Percentiles rank a stretch among this genome's conserved stretches.
Evolutionary conservation across 306 rosid genomes (phyloP).

Genomic region (Quillaja saponaria): DNA sequence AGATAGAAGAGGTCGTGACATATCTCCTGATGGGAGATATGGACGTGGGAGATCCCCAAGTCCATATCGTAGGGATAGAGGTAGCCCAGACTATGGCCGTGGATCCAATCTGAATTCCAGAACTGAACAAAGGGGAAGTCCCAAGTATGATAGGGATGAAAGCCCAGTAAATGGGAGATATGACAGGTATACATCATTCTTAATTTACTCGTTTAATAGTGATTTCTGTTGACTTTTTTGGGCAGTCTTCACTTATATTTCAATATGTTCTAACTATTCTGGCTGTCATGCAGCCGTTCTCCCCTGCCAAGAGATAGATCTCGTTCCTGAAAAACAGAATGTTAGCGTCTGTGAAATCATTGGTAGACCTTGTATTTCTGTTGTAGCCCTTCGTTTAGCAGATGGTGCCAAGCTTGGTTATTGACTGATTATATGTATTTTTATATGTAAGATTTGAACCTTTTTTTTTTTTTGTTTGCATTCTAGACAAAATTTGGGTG

Average conservation of each 20-base stretch:
- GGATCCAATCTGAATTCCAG: constrained; percentile 65
- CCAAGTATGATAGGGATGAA: constrained; percentile 54
- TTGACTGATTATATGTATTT: constrained; percentile 27
- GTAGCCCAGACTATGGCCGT: constrained; percentile 80
- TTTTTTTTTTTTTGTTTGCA: background rate
- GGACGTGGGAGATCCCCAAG: constrained; percentile 75
- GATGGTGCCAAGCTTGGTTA: constrained; percentile 18
- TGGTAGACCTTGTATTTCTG: constrained; percentile 39
- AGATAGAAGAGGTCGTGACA: constrained; percentile 69
- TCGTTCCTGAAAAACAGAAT: constrained; percentile 42
- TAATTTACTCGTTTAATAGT: background rate
- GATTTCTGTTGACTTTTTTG: background rate
- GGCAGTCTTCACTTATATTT: background rate
- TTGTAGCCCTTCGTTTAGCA: constrained; percentile 29
- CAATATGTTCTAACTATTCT: constrained; percentile 9
- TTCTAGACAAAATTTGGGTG: too few relatives aligned
- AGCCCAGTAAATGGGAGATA: constrained; percentile 70
- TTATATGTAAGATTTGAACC: constrained; percentile 29
- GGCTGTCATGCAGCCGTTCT: constrained; percentile 59
- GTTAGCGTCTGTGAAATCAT: constrained; percentile 31
- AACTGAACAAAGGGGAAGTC: constrained; percentile 66
- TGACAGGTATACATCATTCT: constrained; percentile 42
- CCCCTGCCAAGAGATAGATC: constrained; percentile 57
- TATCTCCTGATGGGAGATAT: constrained; percentile 66
- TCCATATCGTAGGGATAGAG: constrained; percentile 73